Conservation (phyloP, 345 rosid genomes). For the Linum usitatissimum region DNA sequence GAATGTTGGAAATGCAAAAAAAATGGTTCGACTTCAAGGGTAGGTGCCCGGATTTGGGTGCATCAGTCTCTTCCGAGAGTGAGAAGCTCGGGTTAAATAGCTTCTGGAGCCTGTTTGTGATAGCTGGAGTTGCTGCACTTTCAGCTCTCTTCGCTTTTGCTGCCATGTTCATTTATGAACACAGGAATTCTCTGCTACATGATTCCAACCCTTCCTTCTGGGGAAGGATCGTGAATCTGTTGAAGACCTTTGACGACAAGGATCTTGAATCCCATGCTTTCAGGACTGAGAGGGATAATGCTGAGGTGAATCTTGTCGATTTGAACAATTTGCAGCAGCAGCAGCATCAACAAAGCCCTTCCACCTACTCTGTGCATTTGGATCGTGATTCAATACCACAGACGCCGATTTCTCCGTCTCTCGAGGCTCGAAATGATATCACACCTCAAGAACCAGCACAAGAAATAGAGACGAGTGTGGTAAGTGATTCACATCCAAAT, state of each 20-base stretch:
- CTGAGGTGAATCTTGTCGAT: background rate
- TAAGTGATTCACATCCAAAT: too few relatives aligned
- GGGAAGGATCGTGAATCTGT: slow-evolving; percentile 1
- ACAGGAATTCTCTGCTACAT: background rate
- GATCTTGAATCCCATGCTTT: slow-evolving; percentile 12
- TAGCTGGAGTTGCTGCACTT: slow-evolving; percentile 13
- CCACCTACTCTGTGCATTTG: background rate
- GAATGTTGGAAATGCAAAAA: slow-evolving; percentile 10
- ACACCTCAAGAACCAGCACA: too few relatives aligned
- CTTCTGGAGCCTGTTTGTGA: slow-evolving; percentile 19
- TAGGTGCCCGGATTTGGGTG: slow-evolving; percentile 8
- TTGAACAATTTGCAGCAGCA: background rate
- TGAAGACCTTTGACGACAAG: slow-evolving; percentile 11
- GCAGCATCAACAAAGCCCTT: background rate
- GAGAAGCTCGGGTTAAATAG: slow-evolving; percentile 11
- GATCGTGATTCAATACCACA: background rate
- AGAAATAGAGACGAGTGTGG: too few relatives aligned
- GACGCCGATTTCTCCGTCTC: background rate
- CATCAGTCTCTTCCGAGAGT: slow-evolving; percentile 9
- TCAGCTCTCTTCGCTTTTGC: slow-evolving; percentile 7
- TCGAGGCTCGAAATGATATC: too few relatives aligned
- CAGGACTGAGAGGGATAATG: background rate
- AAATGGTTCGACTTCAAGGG: slow-evolving; percentile 11
- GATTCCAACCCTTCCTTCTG: slow-evolving; percentile 5
- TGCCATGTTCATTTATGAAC: slow-evolving; percentile 8